Base-by-base conservation (phyloP, 345 rosid genomes). In the Pugionium dolabratum region DNA sequence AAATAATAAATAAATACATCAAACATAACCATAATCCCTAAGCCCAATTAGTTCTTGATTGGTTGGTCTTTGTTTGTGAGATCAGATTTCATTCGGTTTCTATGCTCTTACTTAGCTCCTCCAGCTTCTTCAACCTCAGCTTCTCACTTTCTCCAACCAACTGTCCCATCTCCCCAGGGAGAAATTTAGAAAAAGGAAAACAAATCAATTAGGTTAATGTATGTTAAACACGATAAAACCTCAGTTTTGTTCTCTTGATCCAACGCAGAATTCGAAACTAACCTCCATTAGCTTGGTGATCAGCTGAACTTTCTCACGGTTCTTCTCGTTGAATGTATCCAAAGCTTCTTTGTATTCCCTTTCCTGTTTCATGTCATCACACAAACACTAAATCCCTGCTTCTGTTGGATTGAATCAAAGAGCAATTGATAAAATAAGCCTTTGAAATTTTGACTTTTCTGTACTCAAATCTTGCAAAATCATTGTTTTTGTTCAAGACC, bases 261-360 rank as follows among this genome's bases (percentile, higher is more conserved):
- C 18, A 37, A 37, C n/a, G 7, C 1, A 54, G 33, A 42, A 55
- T 1, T 74, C 42, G 74, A 68, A 62, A 74, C 78, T 74, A 68
- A 88, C 92, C 89, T 88, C 96, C 90, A 86, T 86, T 63, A 88
- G 76, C 76, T 86, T 86, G 66, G 88, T 88, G 66, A 88, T 81
- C 37, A 88, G 86, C 82, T 86, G 86, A 57, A 83, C 96, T 75
- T 88, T 88, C 51, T 88, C 96, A 67, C 81, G 86, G 79, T 86
- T 88, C 86, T 88, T 88, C 30, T 84, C 96, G 4, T 86, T 86
- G 68, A 84, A 88, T 47, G 90, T 81, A 30, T 83, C 92, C 33
- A 86, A 78, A 33, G 92, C 84, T 53, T 88, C 96, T 81, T 86
- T 88, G 82, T 88, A 88, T 76, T 88, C 96, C 76, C 79, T 84